phyloP scores from a whole-genome alignment of 2,329 filamentous ascomycete species.

The Aspergillus sp. region DNA sequence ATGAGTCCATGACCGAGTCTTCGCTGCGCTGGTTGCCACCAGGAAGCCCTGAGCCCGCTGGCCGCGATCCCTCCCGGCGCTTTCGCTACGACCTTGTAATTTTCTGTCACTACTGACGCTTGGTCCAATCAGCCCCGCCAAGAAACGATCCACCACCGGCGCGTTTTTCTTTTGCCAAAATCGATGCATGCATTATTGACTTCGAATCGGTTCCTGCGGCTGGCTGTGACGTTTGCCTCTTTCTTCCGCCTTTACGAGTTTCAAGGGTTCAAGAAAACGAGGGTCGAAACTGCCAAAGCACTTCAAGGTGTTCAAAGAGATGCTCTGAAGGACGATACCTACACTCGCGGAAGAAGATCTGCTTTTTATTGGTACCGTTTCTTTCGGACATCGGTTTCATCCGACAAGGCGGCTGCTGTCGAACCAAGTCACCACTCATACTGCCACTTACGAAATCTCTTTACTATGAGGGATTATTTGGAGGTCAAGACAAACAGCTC shows the following conservation, averaged over 20 bases:
- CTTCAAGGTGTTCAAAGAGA: not conserved
- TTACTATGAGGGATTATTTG: constrained; percentile 21
- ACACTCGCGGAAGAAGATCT: not conserved
- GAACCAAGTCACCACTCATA: constrained; percentile 7
- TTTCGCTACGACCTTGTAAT: not conserved
- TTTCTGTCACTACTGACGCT: constrained; percentile 25
- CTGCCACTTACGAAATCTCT: constrained; percentile 5
- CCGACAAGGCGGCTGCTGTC: constrained; percentile 15
- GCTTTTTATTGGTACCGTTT: not conserved
- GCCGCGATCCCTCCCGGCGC: not conserved
- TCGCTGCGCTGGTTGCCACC: constrained; percentile 26
- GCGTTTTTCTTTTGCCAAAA: constrained; percentile 23
- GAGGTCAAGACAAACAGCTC: constrained; percentile 13
- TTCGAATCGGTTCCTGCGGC: constrained; percentile 30
- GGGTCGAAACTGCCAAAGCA: not conserved
- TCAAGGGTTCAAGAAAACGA: not conserved
- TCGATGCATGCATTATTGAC: constrained; percentile 20
- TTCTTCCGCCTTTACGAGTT: not conserved
- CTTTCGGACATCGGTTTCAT: constrained; percentile 11
- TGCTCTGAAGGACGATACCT: not conserved
- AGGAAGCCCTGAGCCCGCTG: constrained; percentile 14
- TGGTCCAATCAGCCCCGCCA: constrained; percentile 30
- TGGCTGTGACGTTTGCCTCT: constrained; percentile 22
- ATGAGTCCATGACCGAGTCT: not conserved
- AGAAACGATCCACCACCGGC: constrained; percentile 22